Evolutionary conservation across 2,329 filamentous ascomycete genomes (phyloP), one percentile per base, ranked within the genome.

Genomic region (Orbilia blumenaviensis): DNA sequence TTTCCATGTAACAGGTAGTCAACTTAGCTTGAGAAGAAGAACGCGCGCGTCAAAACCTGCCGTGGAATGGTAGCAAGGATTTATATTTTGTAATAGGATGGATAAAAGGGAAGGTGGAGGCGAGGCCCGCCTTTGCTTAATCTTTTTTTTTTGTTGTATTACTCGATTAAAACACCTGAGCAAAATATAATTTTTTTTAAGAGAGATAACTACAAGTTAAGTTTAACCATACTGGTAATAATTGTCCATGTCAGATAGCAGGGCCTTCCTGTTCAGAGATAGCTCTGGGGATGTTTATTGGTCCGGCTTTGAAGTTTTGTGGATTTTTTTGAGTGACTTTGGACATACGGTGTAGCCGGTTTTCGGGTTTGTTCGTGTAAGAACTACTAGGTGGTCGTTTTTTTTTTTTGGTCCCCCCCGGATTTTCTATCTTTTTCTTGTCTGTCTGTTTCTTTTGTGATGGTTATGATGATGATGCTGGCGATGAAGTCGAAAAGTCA

Each of bases 141-240:
- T n/a, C n/a, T n/a, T n/a, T n/a, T n/a, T n/a, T n/a, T n/a, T n/a
- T n/a, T n/a, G n/a, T n/a, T 44, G 21, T 66, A 58, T 67, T 67
- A 67, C 63, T 60, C 50, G 63, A 67, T 67, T 25, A 44, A 67
- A 67, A 67, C 63, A 54, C 63, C 44, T 67, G 63, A 38, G 36
- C 48, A 54, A 46, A 67, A 67, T 42, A 42, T 67, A n/a, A n/a
- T n/a, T n/a, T n/a, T n/a, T n/a, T 5, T 3, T 38, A 34, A 4
- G 18, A 36, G 60, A 48, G 2, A 46, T 8, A 32, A 14, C 5
- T 12, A 38, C 23, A 38, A 44, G 29, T 34, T 6, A 10, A 34
- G 5, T 34, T 34, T 34, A 5, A 34, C 29, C 8, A 23, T 16
- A 34, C 23, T 10, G 10, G 9, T 25, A 56, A 56, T 36, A 56